phyloP scores from a whole-genome alignment of 2,329 filamentous ascomycete genomes.

The Stachybotrys elegans region DNA sequence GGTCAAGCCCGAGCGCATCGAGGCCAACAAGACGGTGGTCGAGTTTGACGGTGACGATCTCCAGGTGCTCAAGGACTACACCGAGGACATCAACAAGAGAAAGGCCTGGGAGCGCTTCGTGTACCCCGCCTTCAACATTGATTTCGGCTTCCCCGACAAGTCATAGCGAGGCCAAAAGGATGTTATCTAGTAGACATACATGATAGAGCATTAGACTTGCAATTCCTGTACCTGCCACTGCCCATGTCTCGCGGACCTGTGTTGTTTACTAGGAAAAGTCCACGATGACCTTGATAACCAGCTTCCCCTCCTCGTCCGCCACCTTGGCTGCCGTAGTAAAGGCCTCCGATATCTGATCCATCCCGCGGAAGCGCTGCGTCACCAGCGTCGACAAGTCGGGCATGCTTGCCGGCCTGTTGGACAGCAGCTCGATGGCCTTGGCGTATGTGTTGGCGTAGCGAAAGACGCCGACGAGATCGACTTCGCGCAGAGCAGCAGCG shows the following conservation, averaged over 20 bases:
- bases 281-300: slow-evolving; percentile 72
- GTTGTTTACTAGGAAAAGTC: slow-evolving; percentile 32
- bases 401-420: slow-evolving; percentile 43
- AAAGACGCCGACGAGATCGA: slow-evolving; percentile 68
- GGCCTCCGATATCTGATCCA: slow-evolving; percentile 58
- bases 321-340: slow-evolving; percentile 70
- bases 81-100: slow-evolving; percentile 40
- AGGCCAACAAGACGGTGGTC: slow-evolving; percentile 63
- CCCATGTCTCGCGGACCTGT: too few species aligned
- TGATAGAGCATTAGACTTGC: not conserved
- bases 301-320: slow-evolving; percentile 61
- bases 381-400: slow-evolving; percentile 64
- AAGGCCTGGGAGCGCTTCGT: slow-evolving; percentile 57
- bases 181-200: slow-evolving; percentile 2
- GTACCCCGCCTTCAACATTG: slow-evolving; percentile 62
- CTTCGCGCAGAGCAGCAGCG: slow-evolving; percentile 62
- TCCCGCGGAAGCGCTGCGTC: slow-evolving; percentile 63
- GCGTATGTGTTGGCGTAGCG: slow-evolving; percentile 73
- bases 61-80: slow-evolving; percentile 55
- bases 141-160: slow-evolving; percentile 72
- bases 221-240: too few species aligned
- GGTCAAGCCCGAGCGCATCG: slow-evolving; percentile 62
- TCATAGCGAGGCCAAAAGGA: slow-evolving; percentile 15
- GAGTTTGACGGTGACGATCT: slow-evolving; percentile 59
- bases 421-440: slow-evolving; percentile 43